These are phyloP conservation scores for Lentinula raphanica DNA, from an alignment of 768 basidiomycete species.

Conservation along the genomic window DNA sequence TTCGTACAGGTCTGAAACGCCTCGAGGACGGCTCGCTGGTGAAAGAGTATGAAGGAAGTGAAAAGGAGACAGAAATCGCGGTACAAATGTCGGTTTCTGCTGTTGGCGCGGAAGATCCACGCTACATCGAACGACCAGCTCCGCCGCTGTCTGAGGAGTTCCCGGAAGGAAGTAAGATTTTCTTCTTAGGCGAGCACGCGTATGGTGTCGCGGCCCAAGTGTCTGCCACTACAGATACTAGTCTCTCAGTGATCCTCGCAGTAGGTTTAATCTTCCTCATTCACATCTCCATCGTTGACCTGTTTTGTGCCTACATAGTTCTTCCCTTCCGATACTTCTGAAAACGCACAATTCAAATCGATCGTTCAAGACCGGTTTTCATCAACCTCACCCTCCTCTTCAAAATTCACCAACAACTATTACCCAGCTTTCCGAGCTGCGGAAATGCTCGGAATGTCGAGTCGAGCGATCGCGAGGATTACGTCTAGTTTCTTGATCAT, in stretches of 20 bases:
- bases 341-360: conserved; percentile 72
- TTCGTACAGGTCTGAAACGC: conserved; percentile 70
- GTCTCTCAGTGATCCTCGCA: conserved; percentile 82
- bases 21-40: conserved; percentile 86
- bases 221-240: conserved; percentile 57
- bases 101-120: conserved; percentile 85
- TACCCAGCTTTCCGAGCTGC: conserved; percentile 76
- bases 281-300: conserved; percentile 1
- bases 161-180: conserved; percentile 84
- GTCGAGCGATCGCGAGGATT: conserved; percentile 81
- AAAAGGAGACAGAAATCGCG: conserved; percentile 82
- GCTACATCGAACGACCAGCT: conserved; percentile 75
- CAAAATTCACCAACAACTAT: no score
- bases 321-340: conserved; percentile 77
- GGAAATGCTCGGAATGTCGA: conserved; percentile 66
- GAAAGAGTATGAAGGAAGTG: conserved; percentile 85
- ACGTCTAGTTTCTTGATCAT: conserved; percentile 92
- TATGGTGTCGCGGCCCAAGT: conserved; percentile 97
- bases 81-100: conserved; percentile 80
- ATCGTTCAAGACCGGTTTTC: conserved; percentile 41
- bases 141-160: conserved; percentile 85
- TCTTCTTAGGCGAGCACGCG: conserved; percentile 92
- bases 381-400: conserved; percentile 26
- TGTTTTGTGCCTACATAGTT: conserved; percentile 46
- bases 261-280: conserved; percentile 44